These are phyloP conservation scores for Melastoma candidum DNA, from an alignment of 441 rosid species.

Conservation along the genomic window DNA sequence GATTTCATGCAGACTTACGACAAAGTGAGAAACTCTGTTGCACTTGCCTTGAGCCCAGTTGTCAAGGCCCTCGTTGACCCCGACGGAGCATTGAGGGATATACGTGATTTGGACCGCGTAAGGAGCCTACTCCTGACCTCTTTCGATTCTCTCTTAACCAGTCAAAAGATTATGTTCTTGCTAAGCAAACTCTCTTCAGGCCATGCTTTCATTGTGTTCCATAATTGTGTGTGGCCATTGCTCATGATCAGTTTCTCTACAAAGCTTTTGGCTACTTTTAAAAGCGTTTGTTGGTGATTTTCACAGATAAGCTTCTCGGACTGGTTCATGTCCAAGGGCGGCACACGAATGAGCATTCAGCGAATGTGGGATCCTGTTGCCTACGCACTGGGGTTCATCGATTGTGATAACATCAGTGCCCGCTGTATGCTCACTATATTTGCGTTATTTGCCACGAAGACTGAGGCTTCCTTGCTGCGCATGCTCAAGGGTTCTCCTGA, in stretches of 20 bases:
- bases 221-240: too few relatives aligned
- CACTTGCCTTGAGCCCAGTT: slow-evolving; percentile 94
- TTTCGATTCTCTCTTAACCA: background rate
- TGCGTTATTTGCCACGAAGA: slow-evolving; percentile 95
- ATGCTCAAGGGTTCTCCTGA: slow-evolving; percentile 99
- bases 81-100: slow-evolving; percentile 85
- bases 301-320: too few relatives aligned
- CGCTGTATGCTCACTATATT: slow-evolving; percentile 99
- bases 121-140: slow-evolving; percentile 18
- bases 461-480: slow-evolving; percentile 92
- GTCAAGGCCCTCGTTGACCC: slow-evolving; percentile 85
- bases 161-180: background rate
- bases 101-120: slow-evolving; percentile 81
- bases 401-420: slow-evolving; percentile 97
- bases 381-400: slow-evolving; percentile 94
- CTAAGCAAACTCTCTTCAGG: too few relatives aligned
- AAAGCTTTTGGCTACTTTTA: too few relatives aligned
- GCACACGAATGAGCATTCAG: too few relatives aligned
- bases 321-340: too few relatives aligned
- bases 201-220: too few relatives aligned
- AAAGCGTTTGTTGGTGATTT: too few relatives aligned
- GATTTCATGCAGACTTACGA: slow-evolving; percentile 59
- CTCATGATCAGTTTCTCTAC: too few relatives aligned
- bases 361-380: slow-evolving; percentile 72
- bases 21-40: slow-evolving; percentile 89